These are phyloP conservation scores for Pseudotulostoma volvatum DNA, from an alignment of 495 filamentous ascomycete genomes.

Conservation along the genomic window DNA sequence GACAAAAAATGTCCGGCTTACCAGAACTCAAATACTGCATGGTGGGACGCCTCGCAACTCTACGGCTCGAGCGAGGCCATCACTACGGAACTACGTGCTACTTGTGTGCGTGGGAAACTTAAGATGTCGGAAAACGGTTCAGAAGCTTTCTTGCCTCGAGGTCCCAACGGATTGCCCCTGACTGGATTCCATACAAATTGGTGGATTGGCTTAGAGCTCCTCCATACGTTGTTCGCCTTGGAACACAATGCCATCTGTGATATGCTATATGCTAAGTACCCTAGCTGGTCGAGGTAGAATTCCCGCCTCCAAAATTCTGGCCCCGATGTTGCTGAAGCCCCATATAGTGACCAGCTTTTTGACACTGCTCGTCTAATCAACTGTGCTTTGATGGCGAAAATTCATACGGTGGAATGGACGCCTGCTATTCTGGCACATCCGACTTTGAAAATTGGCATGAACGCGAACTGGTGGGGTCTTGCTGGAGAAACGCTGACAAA, in stretches of 20 bases:
- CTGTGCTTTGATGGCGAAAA: slow-evolving; percentile 30
- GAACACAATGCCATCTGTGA: slow-evolving; percentile 29
- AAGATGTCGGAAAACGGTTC: slow-evolving; percentile 8
- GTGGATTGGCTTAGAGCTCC: slow-evolving; percentile 27
- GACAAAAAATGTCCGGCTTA: too few relatives aligned
- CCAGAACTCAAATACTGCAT: slow-evolving; percentile 23
- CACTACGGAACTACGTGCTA: slow-evolving; percentile 16
- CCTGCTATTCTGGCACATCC: slow-evolving; percentile 28
- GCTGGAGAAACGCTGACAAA: slow-evolving; percentile 24
- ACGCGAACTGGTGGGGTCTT: slow-evolving; percentile 30
- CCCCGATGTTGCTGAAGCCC: too few relatives aligned
- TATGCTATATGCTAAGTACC: slow-evolving; percentile 13
- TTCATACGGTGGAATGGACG: slow-evolving; percentile 32
- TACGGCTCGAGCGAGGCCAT: slow-evolving; percentile 23
- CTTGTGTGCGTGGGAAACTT: slow-evolving; percentile 18
- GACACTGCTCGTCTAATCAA: slow-evolving; percentile 30
- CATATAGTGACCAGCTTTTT: too few relatives aligned
- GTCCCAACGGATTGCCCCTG: slow-evolving; percentile 13
- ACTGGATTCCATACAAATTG: slow-evolving; percentile 30
- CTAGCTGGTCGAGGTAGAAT: slow-evolving; percentile 15
- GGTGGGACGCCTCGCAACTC: slow-evolving; percentile 31
- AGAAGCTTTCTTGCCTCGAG: neutral
- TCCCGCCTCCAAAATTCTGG: too few relatives aligned
- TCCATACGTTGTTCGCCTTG: slow-evolving; percentile 28
- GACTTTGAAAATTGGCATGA: slow-evolving; percentile 20